A percentile compares a stretch with the other conserved stretches of the same genome.
Evolutionary conservation across 495 filamentous ascomycete species (phyloP).

Genomic region (Xylona heveae): DNA sequence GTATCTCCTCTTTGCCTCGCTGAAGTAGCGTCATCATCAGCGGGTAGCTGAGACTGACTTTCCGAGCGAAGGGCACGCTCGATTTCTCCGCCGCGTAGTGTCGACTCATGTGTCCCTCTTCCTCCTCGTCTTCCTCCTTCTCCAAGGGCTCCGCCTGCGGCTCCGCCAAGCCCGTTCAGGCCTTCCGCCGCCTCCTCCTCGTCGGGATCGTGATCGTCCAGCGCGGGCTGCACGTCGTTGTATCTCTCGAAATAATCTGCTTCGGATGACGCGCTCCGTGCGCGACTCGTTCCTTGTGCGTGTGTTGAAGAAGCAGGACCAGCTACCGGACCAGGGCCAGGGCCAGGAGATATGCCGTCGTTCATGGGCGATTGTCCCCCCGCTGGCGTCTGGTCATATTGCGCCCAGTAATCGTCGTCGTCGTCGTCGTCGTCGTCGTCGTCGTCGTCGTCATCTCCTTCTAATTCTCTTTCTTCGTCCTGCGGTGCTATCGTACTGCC

Average conservation of each 20-base stretch:
- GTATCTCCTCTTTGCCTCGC: constrained; percentile 9
- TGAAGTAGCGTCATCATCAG: neutral
- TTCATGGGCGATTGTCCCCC: constrained; percentile 46
- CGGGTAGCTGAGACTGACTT: neutral
- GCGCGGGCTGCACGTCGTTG: constrained; percentile 65
- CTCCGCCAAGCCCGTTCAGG: neutral
- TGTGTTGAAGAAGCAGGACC: too few species aligned
- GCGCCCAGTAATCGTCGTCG: constrained; percentile 86
- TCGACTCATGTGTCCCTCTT: neutral
- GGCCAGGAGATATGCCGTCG: too few species aligned
- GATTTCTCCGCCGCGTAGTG: neutral
- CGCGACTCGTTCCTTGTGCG: constrained; percentile 8
- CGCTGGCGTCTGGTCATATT: constrained; percentile 77
- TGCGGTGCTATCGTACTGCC: constrained; percentile 9
- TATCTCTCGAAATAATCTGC: constrained; percentile 78
- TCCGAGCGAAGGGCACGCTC: neutral
- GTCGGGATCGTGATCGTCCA: constrained; percentile 67
- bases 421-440: constrained; percentile 39
- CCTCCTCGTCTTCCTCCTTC: neutral
- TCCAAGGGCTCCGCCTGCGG: neutral
- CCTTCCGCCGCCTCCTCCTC: neutral
- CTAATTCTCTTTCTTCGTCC: constrained; percentile 4
- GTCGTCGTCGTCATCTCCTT: constrained; percentile 9
- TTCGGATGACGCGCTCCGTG: constrained; percentile 31
- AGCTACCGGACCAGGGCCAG: too few species aligned